Evolutionary conservation across 2,329 filamentous ascomycete genomes (phyloP).

Genomic region (Ophiostoma tasmaniense): DNA sequence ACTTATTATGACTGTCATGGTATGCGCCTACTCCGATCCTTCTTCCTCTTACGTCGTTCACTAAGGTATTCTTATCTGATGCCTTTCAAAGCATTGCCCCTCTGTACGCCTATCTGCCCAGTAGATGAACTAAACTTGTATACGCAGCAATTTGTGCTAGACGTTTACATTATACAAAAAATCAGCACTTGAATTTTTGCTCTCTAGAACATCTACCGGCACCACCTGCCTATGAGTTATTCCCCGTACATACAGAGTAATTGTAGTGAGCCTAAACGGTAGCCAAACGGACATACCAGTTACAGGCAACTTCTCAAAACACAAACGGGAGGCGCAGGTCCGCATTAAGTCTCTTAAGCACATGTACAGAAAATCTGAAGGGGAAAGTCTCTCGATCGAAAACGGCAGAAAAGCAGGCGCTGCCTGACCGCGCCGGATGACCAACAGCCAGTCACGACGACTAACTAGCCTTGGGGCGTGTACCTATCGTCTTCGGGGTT

Average conservation of each 20-base stretch:
- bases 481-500: background rate
- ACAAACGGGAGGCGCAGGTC: background rate
- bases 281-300: background rate
- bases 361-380: no score
- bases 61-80: background rate
- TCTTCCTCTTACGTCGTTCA: background rate
- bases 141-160: background rate
- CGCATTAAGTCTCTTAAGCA: background rate
- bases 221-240: background rate
- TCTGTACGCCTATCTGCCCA: background rate
- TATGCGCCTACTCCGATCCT: no score
- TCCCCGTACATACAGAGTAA: no score
- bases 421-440: constrained; percentile 11
- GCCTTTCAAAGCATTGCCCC: background rate
- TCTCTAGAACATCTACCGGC: background rate
- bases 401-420: background rate
- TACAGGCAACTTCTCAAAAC: background rate
- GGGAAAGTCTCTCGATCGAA: background rate
- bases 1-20: no score
- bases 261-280: background rate
- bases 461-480: background rate
- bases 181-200: no score
- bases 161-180: background rate
- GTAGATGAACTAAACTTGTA: background rate
- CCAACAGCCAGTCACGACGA: constrained; percentile 5